phyloP scores from a whole-genome alignment of 805 yeast genomes.

The Candida koratica region DNA sequence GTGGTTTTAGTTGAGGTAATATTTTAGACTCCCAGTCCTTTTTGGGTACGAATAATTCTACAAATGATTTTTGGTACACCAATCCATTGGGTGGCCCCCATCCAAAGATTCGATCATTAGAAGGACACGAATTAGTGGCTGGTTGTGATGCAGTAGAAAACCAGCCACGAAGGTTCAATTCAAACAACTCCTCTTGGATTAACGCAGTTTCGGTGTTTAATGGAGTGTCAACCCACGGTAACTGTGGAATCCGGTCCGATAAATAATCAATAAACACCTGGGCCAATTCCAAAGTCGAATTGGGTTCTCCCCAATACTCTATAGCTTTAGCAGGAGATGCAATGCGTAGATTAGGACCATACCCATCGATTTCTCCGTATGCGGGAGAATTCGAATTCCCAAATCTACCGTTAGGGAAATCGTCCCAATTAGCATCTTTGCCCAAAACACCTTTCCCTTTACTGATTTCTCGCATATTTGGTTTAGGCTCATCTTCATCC shows the following conservation, averaged over 20 bases:
- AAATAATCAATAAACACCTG: constrained; percentile 67
- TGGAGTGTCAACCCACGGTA: constrained; percentile 92
- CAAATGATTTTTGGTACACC: constrained; percentile 89
- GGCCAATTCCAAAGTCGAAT: constrained; percentile 53
- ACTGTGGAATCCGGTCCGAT: constrained; percentile 65
- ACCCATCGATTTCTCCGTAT: constrained; percentile 96
- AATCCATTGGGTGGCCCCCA: constrained; percentile 95
- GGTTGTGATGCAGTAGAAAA: constrained; percentile 97
- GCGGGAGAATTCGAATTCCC: constrained; percentile 96
- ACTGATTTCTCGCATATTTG: constrained; percentile 62
- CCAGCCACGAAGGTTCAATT: constrained; percentile 66
- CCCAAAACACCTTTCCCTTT: constrained; percentile 82
- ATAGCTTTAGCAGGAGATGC: constrained; percentile 58
- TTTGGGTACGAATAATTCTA: constrained; percentile 73
- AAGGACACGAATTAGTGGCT: constrained; percentile 72
- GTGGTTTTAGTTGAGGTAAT: constrained; percentile 45
- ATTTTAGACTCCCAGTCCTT: constrained; percentile 60
- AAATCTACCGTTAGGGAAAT: constrained; percentile 91
- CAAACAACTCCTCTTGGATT: constrained; percentile 86
- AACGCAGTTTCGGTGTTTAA: constrained; percentile 85
- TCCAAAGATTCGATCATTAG: constrained; percentile 86
- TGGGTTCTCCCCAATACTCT: constrained; percentile 80
- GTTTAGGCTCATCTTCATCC: constrained; percentile 28
- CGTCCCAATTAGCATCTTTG: constrained; percentile 95
- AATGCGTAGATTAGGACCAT: constrained; percentile 86